Percentiles rank a stretch among this genome's conserved stretches.
Evolutionary conservation across 495 filamentous ascomycete genomes (phyloP).

Genomic region (Annulohypoxylon moriforme): DNA sequence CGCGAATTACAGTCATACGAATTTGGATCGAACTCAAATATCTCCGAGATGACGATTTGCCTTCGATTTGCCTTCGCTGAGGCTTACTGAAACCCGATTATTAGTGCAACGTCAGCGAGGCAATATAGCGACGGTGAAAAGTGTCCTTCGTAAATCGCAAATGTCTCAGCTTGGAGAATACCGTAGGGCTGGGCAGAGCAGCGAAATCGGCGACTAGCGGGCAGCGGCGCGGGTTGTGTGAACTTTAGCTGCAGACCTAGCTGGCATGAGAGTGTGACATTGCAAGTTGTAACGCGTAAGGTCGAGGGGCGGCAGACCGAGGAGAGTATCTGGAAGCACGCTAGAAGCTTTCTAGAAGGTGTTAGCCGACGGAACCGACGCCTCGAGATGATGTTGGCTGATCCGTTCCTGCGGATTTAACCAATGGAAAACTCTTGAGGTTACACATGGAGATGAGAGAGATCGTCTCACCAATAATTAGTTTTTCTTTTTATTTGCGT

Average conservation of each 20-base stretch:
- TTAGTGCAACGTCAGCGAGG: conserved; percentile 19
- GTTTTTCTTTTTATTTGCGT: background rate
- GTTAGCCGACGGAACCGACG: conserved; percentile 42
- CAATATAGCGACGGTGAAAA: conserved; percentile 1
- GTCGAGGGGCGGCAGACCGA: conserved; percentile 30
- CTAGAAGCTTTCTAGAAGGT: conserved; percentile 58
- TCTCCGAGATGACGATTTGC: conserved; percentile 33
- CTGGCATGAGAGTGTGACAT: conserved; percentile 5
- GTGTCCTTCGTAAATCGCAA: background rate
- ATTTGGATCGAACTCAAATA: conserved; percentile 13
- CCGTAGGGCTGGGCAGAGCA: conserved; percentile 30
- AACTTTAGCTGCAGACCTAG: background rate
- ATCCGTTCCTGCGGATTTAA: conserved; percentile 24
- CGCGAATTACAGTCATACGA: conserved; percentile 32
- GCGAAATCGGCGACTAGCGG: conserved; percentile 35
- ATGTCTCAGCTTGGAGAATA: conserved; percentile 29
- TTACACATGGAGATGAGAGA: conserved; percentile 31
- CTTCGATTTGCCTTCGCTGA: conserved; percentile 6
- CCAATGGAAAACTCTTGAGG: conserved; percentile 35
- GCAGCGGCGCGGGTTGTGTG: background rate
- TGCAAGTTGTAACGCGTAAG: conserved; percentile 9
- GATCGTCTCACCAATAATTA: background rate
- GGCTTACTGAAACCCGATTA: conserved; percentile 20
- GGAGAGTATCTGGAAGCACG: conserved; percentile 32
- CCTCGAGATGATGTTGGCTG: conserved; percentile 39